Evolutionary conservation across 2,329 filamentous ascomycete genomes (phyloP), one percentile per base, ranked within the genome.

Genomic region (Cercospora nicotianae): DNA sequence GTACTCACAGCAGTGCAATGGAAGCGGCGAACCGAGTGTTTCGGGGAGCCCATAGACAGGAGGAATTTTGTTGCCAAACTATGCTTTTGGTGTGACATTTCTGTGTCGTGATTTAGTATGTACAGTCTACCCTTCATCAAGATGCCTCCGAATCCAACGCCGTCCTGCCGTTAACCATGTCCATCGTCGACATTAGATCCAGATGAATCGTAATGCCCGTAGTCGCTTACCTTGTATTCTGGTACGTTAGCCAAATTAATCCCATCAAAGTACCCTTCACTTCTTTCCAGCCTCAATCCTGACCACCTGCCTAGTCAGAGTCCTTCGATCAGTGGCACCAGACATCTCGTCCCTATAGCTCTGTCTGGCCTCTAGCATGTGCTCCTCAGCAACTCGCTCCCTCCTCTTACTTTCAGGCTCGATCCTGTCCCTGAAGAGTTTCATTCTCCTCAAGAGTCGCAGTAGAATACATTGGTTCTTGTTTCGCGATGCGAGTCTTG

Each of bases 1-100:
- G 71, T 79, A 63, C 33, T 31, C 20, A 30, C 28, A 55, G 20
- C 30, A 33, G 61, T 42, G 23, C 39, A 55, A 48, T 48, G 20
- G 3, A 18, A 23, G 45, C 2, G 20, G 23, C 1, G 48, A 55
- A 28, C 6, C 48, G 3, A 55, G 48, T 28, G 6, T 28, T 5
- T 55, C 48, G 23, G 48, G 48, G 1, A 55, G 48, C 30, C 48
- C 48, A 55, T 55, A 28, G 13, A 55, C 36, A 3, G 36, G 36
- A 42, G 36, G 16, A 42, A n/a, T 42, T 42, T 3, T 42, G 36
- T n/a, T 42, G 36, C 36, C 36, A 42, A 42, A n/a, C 3, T 16
- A n/a, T 42, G 36, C 36, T 42, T 42, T 9, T 42, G 16, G 16
- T 42, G 36, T 42, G 13, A 6, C 16, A 23, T 26, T 55, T 55